Evolutionary conservation across 2,329 filamentous ascomycete species (phyloP), one percentile per base, ranked within the genome.

Genomic region (Apiospora kogelbergensis): DNA sequence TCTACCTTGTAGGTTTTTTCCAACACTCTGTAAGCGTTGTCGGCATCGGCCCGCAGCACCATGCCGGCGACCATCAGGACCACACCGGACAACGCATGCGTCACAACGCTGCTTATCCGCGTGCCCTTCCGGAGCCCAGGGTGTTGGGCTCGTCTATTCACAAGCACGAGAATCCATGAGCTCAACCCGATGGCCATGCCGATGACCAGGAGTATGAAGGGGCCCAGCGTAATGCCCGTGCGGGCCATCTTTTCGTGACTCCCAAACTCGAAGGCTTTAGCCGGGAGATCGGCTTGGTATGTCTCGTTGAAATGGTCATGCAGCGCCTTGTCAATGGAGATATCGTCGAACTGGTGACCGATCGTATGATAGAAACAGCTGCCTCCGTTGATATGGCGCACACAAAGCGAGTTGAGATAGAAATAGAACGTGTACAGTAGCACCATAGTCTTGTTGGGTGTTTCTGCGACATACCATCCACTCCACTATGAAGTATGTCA

Each of bases 391-490:
- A n/a, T 22, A 45, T 45, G 41, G 17, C 41, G 63, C 41, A 65
- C 41, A 45, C 41, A 45, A 3, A 65, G 63, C 6, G 63, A 26
- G 33, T 45, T 42, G 24, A 65, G 15, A 13, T 65, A 45, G 24
- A 65, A 65, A 45, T 65, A 45, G 15, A 65, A 65, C 30, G 63
- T 65, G 15, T 30, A 65, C 24, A 65, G 13, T 15, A 65, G 63
- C n/a, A 9, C n/a, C 63, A 65, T 45, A 17, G 53, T 60, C 53
- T 65, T 45, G 41, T 26, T 42, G 6, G 41, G 24, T 13, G 63
- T 24, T 13, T 45, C 63, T 45, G n/a, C 41, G 10, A 65, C 6
- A n/a, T 65, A 65, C 41, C 41, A 65, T 5, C 33, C n/a, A 33
- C 41, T 65, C 41, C 63, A 65, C 63, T 45, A n/a, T n/a, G n/a